These are phyloP conservation scores for Colletotrichum endophyticum DNA, from an alignment of 2,329 filamentous ascomycete genomes.

Conservation along the genomic window DNA sequence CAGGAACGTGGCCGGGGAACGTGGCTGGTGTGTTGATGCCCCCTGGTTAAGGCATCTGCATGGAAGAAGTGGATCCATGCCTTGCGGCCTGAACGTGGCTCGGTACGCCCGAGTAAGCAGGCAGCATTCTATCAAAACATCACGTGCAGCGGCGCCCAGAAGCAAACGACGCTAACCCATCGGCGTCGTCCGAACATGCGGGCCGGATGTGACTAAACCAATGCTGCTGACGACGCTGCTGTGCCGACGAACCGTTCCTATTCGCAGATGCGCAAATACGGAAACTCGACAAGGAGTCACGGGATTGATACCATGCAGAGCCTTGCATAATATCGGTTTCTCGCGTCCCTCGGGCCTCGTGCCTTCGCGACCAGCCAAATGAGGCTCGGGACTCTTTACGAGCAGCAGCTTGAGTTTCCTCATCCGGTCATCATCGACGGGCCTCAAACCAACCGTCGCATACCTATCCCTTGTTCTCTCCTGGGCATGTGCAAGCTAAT, in stretches of 20 bases:
- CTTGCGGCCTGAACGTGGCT: slow-evolving; percentile 5
- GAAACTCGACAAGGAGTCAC: background rate
- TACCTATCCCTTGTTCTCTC: background rate
- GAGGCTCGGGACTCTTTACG: background rate
- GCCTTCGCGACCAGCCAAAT: background rate
- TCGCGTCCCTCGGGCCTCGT: background rate
- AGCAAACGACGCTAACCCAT: slow-evolving; percentile 18
- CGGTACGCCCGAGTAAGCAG: slow-evolving; percentile 1
- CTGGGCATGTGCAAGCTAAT: background rate
- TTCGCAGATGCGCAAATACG: background rate
- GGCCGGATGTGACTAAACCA: background rate
- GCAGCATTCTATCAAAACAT: background rate
- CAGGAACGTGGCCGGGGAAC: slow-evolving; percentile 16
- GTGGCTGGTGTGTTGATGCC: slow-evolving; percentile 10
- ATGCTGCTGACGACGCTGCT: slow-evolving; percentile 19
- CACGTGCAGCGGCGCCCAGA: slow-evolving; percentile 13
- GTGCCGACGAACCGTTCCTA: slow-evolving; percentile 15
- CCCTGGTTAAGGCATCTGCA: background rate
- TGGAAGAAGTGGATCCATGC: background rate
- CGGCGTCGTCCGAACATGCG: slow-evolving; percentile 23
- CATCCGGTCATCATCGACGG: background rate
- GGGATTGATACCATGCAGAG: background rate
- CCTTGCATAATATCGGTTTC: background rate
- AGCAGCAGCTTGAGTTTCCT: background rate
- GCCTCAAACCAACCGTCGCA: slow-evolving; percentile 5